Conservation (phyloP, 2,329 filamentous ascomycete species). For the Talaromyces pinophilus region DNA sequence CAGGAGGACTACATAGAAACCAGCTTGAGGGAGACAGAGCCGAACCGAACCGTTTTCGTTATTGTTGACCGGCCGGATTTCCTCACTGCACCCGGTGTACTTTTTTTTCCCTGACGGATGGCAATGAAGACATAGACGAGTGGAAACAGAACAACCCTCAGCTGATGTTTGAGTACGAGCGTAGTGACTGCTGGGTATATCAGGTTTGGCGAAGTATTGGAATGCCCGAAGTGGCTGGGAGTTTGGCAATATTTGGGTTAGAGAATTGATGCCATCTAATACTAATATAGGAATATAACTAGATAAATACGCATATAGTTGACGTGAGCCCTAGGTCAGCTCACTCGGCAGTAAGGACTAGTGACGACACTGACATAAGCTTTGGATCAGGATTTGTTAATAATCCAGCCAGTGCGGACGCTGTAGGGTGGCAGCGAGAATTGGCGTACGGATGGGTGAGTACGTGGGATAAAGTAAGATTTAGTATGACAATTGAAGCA, state of each 20-base stretch:
- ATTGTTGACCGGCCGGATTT: constrained; percentile 20
- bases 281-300: no score
- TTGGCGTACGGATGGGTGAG: no score
- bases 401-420: no score
- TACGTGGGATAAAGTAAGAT: no score
- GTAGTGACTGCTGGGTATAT: constrained; percentile 4
- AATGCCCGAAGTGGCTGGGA: constrained; percentile 20
- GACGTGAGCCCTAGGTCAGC: no score
- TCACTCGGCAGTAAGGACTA: no score
- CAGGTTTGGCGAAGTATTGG: constrained; percentile 21
- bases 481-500: no score
- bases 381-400: no score
- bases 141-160: not conserved
- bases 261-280: not conserved
- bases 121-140: constrained; percentile 13
- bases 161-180: not conserved
- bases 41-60: constrained; percentile 13
- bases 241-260: constrained; percentile 8
- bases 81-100: constrained; percentile 8
- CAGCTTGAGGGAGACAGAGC: constrained; percentile 6
- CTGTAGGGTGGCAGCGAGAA: no score
- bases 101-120: constrained; percentile 19
- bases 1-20: constrained; percentile 7
- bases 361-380: no score
- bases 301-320: no score